Conservation (phyloP, 75 land plant genomes). For the Adiantum capillusveneris region DNA sequence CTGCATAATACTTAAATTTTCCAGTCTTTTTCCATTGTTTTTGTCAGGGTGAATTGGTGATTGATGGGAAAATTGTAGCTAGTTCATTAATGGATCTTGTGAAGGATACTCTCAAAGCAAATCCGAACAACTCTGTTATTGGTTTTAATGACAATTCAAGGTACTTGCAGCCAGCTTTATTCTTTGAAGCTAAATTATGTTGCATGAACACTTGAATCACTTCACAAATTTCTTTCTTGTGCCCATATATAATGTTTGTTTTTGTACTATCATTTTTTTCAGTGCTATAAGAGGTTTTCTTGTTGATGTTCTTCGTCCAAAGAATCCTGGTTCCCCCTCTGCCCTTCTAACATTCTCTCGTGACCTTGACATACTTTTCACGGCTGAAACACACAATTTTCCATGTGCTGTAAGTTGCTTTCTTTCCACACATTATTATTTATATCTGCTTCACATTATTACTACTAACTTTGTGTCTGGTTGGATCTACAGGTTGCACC, state of each 20-base stretch:
- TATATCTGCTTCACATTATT: no score
- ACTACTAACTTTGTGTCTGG: no score
- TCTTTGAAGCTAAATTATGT: constrained; percentile 1
- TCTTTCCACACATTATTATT: not conserved
- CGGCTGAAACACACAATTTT: constrained; percentile 97
- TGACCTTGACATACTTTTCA: constrained; percentile 76
- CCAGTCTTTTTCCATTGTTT: not conserved
- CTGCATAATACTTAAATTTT: no score
- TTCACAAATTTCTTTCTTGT: no score
- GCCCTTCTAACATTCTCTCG: constrained; percentile 24
- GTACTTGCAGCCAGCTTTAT: no score
- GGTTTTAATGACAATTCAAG: constrained; percentile 92
- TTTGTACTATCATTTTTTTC: not conserved
- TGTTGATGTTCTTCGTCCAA: constrained; percentile 51
- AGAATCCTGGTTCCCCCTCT: constrained; percentile 57
- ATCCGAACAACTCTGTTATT: constrained; percentile 86
- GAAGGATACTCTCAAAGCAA: constrained; percentile 72
- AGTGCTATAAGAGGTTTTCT: constrained; percentile 83
- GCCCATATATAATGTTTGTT: not conserved
- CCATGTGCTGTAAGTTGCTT: constrained; percentile 82
- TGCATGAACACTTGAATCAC: no score
- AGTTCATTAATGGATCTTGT: constrained; percentile 75
- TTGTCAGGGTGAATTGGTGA: constrained; percentile 55
- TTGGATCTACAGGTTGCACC: constrained; percentile 96
- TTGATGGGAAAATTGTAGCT: constrained; percentile 58